Evolutionary conservation across 768 basidiomycete species (phyloP).

Genomic region (Rhodotorula toruloides): DNA sequence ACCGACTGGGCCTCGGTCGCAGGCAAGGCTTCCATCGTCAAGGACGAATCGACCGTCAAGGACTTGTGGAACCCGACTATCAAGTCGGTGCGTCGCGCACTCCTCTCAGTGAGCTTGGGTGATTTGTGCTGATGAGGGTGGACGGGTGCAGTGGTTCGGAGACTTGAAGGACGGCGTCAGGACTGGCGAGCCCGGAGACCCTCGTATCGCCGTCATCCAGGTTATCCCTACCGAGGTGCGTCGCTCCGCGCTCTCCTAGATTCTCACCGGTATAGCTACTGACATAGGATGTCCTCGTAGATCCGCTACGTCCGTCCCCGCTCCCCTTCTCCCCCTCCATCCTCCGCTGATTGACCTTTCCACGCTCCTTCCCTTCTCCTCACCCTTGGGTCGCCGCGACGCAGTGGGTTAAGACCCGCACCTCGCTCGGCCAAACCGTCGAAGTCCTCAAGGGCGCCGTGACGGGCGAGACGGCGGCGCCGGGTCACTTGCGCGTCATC

Average conservation of each 20-base stretch:
- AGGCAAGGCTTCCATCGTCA: conserved; percentile 35
- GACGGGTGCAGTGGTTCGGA: conserved; percentile 31
- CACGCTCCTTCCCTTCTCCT: not conserved
- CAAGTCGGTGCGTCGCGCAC: conserved; percentile 7
- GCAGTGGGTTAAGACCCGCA: conserved; percentile 34
- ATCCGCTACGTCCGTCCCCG: conserved; percentile 25
- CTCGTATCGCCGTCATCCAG: conserved; percentile 37
- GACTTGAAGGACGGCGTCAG: conserved; percentile 25
- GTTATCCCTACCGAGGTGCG: conserved; percentile 37
- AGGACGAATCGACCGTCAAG: conserved; percentile 38
- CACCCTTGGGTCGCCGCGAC: no score
- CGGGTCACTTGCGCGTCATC: conserved; percentile 31
- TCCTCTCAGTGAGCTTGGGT: not conserved
- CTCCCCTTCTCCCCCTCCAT: no score
- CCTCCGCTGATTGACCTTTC: not conserved
- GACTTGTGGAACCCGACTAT: conserved; percentile 25
- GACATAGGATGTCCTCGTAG: not conserved
- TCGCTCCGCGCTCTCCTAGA: not conserved
- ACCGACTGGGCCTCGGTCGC: conserved; percentile 42
- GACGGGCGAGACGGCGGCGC: conserved; percentile 39
- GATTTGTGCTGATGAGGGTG: no score
- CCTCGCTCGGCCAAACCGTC: conserved; percentile 19
- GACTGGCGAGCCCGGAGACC: conserved; percentile 36
- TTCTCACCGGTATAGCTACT: not conserved
- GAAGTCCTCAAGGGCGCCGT: conserved; percentile 39